phyloP scores from a whole-genome alignment of 495 filamentous ascomycete genomes.

The Articulospora tetracladia region DNA sequence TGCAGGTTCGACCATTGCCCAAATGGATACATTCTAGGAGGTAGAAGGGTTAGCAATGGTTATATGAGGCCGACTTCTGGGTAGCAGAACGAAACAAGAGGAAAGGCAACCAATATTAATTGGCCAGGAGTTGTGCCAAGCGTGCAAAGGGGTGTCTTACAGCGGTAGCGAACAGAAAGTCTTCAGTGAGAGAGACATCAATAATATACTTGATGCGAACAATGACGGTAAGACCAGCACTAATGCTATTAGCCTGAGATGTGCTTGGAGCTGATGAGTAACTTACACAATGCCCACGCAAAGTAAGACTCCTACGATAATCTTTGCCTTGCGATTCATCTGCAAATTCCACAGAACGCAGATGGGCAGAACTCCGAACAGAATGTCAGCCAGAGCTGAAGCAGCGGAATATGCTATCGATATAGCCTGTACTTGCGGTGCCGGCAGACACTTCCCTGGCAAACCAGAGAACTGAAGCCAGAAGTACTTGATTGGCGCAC shows the following conservation, averaged over 20 bases:
- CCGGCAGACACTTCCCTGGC: constrained; percentile 29
- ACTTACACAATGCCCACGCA: constrained; percentile 29
- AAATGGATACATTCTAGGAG: constrained; percentile 13
- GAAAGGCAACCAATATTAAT: too few species aligned
- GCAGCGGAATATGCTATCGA: constrained; percentile 32
- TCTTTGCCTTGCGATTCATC: constrained; percentile 30
- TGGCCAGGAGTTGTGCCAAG: too few species aligned
- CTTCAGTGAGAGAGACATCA: constrained; percentile 18
- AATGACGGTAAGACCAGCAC: constrained; percentile 34
- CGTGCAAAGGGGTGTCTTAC: neutral
- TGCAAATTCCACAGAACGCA: constrained; percentile 37
- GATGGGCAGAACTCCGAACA: constrained; percentile 37
- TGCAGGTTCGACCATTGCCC: constrained; percentile 16
- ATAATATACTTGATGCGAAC: constrained; percentile 31
- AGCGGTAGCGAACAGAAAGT: constrained; percentile 12
- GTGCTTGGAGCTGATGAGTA: neutral
- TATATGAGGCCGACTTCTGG: neutral
- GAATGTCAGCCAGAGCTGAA: constrained; percentile 32
- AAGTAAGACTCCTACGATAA: constrained; percentile 28
- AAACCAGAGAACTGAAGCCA: constrained; percentile 29
- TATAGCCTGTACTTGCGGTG: constrained; percentile 21
- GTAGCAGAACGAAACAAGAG: neutral
- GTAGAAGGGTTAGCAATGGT: neutral
- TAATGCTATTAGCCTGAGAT: constrained; percentile 9
- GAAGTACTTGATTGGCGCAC: constrained; percentile 32